Conservation (phyloP, 306 rosid genomes). For the Rosa multiflora region DNA sequence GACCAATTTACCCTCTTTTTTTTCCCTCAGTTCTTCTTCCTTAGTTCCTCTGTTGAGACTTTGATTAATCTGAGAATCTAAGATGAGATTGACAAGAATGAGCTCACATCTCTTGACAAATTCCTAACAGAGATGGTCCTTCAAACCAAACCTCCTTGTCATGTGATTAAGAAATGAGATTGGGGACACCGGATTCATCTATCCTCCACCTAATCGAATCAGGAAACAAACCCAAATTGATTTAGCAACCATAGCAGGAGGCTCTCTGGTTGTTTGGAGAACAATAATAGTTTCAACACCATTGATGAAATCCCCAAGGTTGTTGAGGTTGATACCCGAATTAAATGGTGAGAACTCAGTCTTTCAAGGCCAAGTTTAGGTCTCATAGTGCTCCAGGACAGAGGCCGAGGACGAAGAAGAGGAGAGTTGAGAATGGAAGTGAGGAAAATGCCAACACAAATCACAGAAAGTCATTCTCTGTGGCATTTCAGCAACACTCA, state of each 20-base stretch:
- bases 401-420: slow-evolving; percentile 63
- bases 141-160: too few relatives aligned
- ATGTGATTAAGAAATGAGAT: too few relatives aligned
- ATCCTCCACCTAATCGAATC: too few relatives aligned
- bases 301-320: slow-evolving; percentile 72
- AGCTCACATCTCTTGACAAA: too few relatives aligned
- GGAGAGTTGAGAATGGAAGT: slow-evolving; percentile 1
- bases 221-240: too few relatives aligned
- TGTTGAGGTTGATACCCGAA: slow-evolving; percentile 79
- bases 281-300: slow-evolving; percentile 30
- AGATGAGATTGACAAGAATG: too few relatives aligned
- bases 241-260: slow-evolving; percentile 47
- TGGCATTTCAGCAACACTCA: slow-evolving; percentile 62
- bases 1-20: too few relatives aligned
- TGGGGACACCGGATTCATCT: too few relatives aligned
- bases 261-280: slow-evolving; percentile 57
- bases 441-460: slow-evolving; percentile 35
- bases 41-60: too few relatives aligned
- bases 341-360: slow-evolving; percentile 74
- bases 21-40: too few relatives aligned
- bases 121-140: too few relatives aligned
- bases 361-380: slow-evolving; percentile 83
- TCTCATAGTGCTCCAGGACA: slow-evolving; percentile 91
- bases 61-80: too few relatives aligned
- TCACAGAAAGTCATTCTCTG: slow-evolving; percentile 82